phyloP scores from a whole-genome alignment of 805 yeast genomes.

The Diddensiella transvaalensis region DNA sequence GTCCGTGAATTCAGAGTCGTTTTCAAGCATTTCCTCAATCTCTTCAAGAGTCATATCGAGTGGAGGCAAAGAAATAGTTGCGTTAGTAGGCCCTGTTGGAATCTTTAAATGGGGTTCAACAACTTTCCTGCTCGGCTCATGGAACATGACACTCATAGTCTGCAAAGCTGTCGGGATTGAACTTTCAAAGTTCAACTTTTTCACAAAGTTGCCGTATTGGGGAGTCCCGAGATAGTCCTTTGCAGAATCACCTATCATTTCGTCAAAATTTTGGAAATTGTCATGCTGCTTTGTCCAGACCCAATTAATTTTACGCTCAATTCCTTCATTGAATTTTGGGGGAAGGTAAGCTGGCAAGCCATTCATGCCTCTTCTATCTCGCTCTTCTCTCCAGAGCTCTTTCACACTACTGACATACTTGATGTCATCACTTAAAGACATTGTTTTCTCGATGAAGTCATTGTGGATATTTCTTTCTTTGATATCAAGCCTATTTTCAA shows the following conservation, averaged over 20 bases:
- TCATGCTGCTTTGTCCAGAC: conserved; percentile 9
- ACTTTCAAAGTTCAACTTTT: background rate
- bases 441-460: conserved; percentile 40
- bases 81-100: background rate
- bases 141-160: conserved; percentile 15
- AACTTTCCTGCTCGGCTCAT: conserved; percentile 2
- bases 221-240: background rate
- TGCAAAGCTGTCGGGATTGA: conserved; percentile 22
- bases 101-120: background rate
- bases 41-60: background rate
- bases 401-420: conserved; percentile 28
- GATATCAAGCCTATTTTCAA: conserved; percentile 48
- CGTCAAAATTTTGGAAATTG: conserved; percentile 5
- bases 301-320: background rate
- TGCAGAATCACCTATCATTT: background rate
- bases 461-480: conserved; percentile 46
- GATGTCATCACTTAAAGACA: conserved; percentile 15
- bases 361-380: conserved; percentile 5
- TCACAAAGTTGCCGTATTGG: conserved; percentile 2
- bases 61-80: background rate
- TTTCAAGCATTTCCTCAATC: background rate
- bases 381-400: conserved; percentile 54
- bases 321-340: background rate
- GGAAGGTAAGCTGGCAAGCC: background rate
- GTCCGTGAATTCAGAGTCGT: background rate